Conservation (phyloP, 1,284 basidiomycete genomes). For the Ustilago xerochloae region DNA sequence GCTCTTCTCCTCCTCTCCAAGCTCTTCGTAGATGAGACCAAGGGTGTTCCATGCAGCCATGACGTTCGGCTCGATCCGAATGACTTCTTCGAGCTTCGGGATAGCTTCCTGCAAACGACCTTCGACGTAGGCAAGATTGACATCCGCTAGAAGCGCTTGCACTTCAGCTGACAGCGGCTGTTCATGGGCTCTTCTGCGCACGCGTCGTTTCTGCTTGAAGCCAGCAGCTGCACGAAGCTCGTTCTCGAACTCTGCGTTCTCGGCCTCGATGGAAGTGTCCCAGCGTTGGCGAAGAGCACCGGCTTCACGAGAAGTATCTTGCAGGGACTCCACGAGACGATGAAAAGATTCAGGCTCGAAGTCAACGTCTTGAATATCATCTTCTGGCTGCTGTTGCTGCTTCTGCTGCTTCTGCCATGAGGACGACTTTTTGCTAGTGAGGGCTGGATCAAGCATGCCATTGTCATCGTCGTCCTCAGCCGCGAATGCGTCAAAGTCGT, state of each 20-base stretch:
- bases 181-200: slow-evolving; percentile 32
- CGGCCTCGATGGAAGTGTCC: slow-evolving; percentile 59
- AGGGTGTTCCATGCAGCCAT: slow-evolving; percentile 86
- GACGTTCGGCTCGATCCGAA: slow-evolving; percentile 89
- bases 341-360: slow-evolving; percentile 54
- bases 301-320: slow-evolving; percentile 42
- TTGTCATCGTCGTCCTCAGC: slow-evolving; percentile 14
- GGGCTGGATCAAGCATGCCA: slow-evolving; percentile 15
- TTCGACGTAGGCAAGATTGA: slow-evolving; percentile 86
- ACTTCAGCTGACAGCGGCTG: slow-evolving; percentile 80
- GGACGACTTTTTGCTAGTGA: neutral
- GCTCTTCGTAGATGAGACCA: slow-evolving; percentile 80
- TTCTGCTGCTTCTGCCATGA: neutral
- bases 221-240: slow-evolving; percentile 59
- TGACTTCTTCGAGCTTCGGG: slow-evolving; percentile 86
- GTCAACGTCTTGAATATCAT: slow-evolving; percentile 22
- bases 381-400: neutral
- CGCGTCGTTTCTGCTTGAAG: slow-evolving; percentile 44
- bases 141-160: slow-evolving; percentile 81
- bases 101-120: slow-evolving; percentile 78
- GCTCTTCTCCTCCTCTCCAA: slow-evolving; percentile 77
- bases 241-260: slow-evolving; percentile 60
- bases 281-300: slow-evolving; percentile 44
- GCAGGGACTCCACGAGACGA: slow-evolving; percentile 51
- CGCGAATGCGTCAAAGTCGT: no score